phyloP scores from a whole-genome alignment of 805 yeast species.

The Saccharomycopsis oosterbeekiorum region DNA sequence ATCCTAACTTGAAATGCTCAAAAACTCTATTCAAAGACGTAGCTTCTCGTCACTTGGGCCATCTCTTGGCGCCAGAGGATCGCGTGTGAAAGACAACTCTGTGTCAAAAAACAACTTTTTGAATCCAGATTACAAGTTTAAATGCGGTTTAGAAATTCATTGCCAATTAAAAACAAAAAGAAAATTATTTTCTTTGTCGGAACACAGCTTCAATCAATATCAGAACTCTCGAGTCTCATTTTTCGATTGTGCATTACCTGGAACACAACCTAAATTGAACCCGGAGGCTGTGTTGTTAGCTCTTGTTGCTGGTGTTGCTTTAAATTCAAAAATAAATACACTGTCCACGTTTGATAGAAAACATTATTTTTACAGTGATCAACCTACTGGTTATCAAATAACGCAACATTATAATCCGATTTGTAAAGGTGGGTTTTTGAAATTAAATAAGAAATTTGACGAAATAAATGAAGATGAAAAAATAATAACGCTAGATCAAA shows the following conservation, averaged over 20 bases:
- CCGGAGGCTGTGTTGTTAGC: conserved; percentile 65
- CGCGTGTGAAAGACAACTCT: not conserved
- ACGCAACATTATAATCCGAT: conserved; percentile 82
- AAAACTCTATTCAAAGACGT: not conserved
- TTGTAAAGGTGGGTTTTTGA: conserved; percentile 56
- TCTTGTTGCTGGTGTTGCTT: conserved; percentile 58
- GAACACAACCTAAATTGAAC: conserved; percentile 80
- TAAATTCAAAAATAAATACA: conserved; percentile 47
- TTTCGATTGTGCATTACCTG: conserved; percentile 84
- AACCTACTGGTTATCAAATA: conserved; percentile 91
- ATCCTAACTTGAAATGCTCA: not conserved
- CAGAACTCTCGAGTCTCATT: conserved; percentile 69
- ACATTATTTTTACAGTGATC: conserved; percentile 94
- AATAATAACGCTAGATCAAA: conserved; percentile 56
- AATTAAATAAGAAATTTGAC: conserved; percentile 43
- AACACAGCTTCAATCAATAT: conserved; percentile 33
- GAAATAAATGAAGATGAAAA: conserved; percentile 34
- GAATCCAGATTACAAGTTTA: conserved; percentile 32
- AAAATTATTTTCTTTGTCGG: conserved; percentile 68
- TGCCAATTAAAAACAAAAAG: conserved; percentile 69
- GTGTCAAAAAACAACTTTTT: not conserved
- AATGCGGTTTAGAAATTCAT: conserved; percentile 89
- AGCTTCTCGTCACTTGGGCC: not conserved
- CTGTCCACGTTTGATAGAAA: conserved; percentile 77
- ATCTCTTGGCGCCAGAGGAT: not conserved